Evolutionary conservation across 441 rosid genomes (phyloP).

Genomic region (Omphalea diandra): DNA sequence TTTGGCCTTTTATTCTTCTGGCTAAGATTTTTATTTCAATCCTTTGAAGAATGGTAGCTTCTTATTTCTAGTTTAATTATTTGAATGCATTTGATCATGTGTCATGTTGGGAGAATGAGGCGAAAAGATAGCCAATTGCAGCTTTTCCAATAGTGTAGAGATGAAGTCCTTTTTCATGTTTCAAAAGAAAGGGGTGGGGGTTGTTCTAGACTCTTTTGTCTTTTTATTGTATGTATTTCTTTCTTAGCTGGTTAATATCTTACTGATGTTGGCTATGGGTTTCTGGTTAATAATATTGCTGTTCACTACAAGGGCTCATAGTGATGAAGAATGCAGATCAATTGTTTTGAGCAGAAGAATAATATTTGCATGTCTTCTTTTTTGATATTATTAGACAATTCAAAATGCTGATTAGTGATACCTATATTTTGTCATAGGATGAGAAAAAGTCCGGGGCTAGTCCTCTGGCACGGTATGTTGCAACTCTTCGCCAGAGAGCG

Average conservation of each 20-base stretch:
- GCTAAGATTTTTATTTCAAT: neutral
- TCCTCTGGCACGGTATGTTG: slow-evolving; percentile 65
- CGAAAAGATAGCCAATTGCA: neutral
- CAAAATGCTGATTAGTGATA: neutral
- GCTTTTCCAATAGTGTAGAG: neutral
- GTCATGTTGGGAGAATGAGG: neutral
- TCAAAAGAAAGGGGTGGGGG: neutral
- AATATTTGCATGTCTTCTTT: neutral
- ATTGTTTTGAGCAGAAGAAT: neutral
- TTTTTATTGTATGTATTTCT: neutral
- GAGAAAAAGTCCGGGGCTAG: slow-evolving; percentile 62
- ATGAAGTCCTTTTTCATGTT: neutral
- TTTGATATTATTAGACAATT: neutral
- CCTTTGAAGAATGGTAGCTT: neutral
- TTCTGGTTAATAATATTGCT: neutral
- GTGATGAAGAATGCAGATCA: neutral
- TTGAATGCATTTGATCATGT: neutral
- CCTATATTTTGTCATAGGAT: slow-evolving; percentile 40
- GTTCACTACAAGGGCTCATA: neutral
- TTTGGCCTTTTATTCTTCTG: neutral
- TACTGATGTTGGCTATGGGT: neutral
- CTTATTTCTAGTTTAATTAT: neutral
- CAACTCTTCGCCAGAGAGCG: slow-evolving; percentile 55
- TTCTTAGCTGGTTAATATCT: neutral
- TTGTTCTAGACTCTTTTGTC: neutral